Base-by-base conservation (phyloP, 108 stramenopile genomes). In the Fragilariopsis cylindrus region DNA sequence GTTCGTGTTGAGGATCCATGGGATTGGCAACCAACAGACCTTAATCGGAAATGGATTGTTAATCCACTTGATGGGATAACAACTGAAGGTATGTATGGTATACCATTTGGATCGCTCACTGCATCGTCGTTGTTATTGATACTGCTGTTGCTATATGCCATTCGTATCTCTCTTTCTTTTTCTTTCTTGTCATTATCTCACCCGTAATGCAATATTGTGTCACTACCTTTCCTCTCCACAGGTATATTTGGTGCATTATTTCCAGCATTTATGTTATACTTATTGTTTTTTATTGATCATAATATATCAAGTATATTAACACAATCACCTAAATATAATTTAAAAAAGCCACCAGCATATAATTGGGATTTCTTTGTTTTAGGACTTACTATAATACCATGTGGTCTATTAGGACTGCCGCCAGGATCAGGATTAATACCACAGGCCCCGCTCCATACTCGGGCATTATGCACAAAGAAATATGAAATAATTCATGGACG, bases 261-360 rank as follows among this genome's bases (percentile, higher is more conserved):
- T 48, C 88, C 88, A 15, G 88, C 74, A 3, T 50, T 84, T 75
- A 84, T 89, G 83, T 75, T 89, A 70, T 84, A 78, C 21, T 60
- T 86, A 5, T 79, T 89, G 0, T 89, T 89, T 76, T 78, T 86
- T 62, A 84, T 89, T 58, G 85, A 89, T 70, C 88, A 89, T 76
- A 89, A 89, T 67, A 79, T 86, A 9, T 81, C 79, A 9, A 78
- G 76, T 12, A 85, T 86, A 18, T 39, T 89, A 49, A 77, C 76
- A 12, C 87, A 88, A 76, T 45, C 57, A 4, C 78, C 78, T 40
- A 84, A 84, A 52, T 86, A 70, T 81, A 80, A 84, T 50, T 53
- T 86, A 48, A 75, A 73, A 41, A 89, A 86, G 50, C 82, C 84
- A 1, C 73, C 83, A 5, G 83, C 88, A 46, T 86, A 85, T 52